Evolutionary conservation across 345 rosid genomes (phyloP).

Genomic region (Reutealis trisperma): DNA sequence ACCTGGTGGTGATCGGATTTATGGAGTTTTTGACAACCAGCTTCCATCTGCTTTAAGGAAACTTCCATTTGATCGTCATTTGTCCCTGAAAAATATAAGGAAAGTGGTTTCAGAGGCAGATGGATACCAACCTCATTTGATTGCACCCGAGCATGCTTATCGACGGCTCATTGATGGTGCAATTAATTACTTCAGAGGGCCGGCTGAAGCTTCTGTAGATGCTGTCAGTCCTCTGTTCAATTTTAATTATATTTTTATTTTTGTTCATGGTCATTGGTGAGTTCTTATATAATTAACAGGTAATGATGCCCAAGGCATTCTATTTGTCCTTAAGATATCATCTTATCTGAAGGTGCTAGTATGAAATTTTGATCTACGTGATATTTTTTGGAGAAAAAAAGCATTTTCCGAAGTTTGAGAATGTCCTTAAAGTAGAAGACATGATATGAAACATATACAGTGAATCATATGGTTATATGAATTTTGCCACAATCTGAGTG

Average conservation of each 20-base stretch:
- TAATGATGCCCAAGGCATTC: neutral
- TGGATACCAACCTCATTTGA: constrained; percentile 74
- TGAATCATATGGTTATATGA: neutral
- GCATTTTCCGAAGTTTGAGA: neutral
- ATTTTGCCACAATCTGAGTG: neutral
- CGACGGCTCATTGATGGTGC: constrained; percentile 63
- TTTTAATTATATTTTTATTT: too few relatives aligned
- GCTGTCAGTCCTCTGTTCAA: constrained; percentile 47
- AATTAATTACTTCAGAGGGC: constrained; percentile 60
- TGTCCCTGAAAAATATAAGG: constrained; percentile 61
- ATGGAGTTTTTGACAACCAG: constrained; percentile 64
- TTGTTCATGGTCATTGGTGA: neutral
- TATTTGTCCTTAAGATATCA: neutral
- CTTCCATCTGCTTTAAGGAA: constrained; percentile 68
- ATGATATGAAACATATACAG: neutral
- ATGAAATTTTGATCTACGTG: neutral
- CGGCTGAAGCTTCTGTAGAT: constrained; percentile 78
- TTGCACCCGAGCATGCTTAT: constrained; percentile 77
- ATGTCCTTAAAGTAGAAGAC: neutral
- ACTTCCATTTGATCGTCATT: constrained; percentile 64
- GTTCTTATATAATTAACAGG: neutral
- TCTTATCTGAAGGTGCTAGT: neutral
- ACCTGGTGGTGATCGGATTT: constrained; percentile 65
- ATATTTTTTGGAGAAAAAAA: neutral
- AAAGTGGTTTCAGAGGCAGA: constrained; percentile 70